A percentile compares a stretch with the other conserved stretches of the same genome.
These are phyloP conservation scores for Colletotrichum australisinense DNA, from an alignment of 2,329 filamentous ascomycete species.

Conservation along the genomic window DNA sequence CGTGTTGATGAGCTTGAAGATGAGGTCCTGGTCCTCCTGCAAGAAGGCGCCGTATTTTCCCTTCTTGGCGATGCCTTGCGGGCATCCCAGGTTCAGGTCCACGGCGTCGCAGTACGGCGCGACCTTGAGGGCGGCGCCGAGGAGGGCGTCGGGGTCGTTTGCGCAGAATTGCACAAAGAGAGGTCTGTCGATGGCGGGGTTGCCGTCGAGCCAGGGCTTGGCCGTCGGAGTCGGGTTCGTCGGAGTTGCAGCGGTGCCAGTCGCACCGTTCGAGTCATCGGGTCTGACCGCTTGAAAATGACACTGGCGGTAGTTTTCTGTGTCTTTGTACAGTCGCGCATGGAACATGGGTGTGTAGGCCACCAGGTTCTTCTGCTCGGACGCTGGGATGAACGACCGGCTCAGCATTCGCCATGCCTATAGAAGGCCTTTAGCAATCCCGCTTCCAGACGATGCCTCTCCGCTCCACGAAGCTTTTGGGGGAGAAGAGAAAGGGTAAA, in stretches of 20 bases:
- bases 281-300: constrained; percentile 79
- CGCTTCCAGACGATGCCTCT: neutral
- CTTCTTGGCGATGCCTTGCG: constrained; percentile 91
- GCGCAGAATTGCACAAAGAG: constrained; percentile 98
- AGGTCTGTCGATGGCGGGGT: constrained; percentile 85
- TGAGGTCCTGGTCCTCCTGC: constrained; percentile 89
- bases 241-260: no score
- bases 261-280: constrained; percentile 36
- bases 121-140: constrained; percentile 81
- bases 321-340: constrained; percentile 86
- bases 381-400: constrained; percentile 85
- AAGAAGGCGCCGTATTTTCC: constrained; percentile 95
- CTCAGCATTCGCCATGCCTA: constrained; percentile 97
- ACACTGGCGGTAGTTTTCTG: constrained; percentile 77
- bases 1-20: constrained; percentile 85
- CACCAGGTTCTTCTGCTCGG: constrained; percentile 74
- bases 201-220: constrained; percentile 81
- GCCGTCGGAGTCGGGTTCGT: neutral
- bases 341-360: constrained; percentile 98
- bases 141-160: constrained; percentile 83
- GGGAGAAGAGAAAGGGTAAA: no score
- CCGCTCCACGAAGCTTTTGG: neutral
- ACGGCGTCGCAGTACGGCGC: constrained; percentile 94
- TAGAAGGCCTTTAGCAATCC: neutral
- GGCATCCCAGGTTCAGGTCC: constrained; percentile 94